Conservation (phyloP, 352 stramenopile genomes). For the Globisporangium viniferum region DNA sequence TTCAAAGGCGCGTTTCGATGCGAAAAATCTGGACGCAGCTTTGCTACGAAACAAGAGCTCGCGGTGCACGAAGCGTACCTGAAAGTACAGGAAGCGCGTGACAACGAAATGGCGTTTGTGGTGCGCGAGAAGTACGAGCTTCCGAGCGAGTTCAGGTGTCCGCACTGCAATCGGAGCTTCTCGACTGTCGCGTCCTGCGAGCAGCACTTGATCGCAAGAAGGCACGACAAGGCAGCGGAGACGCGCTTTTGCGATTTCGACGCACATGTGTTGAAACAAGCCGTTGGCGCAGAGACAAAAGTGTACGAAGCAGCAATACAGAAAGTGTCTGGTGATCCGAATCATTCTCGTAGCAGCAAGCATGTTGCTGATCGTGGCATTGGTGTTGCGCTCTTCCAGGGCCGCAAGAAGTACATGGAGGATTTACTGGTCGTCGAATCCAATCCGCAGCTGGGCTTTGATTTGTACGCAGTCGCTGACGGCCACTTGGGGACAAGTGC, state of each 20-base stretch:
- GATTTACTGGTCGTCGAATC: slow-evolving; percentile 59
- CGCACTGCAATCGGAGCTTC: slow-evolving; percentile 61
- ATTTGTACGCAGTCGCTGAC: slow-evolving; percentile 95
- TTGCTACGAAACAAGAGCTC: slow-evolving; percentile 65
- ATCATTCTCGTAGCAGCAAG: not conserved
- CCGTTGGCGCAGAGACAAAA: slow-evolving; percentile 21
- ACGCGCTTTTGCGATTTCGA: slow-evolving; percentile 66
- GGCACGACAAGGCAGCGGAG: slow-evolving; percentile 23
- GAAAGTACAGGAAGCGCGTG: slow-evolving; percentile 37
- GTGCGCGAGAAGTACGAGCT: slow-evolving; percentile 58
- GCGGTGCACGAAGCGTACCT: slow-evolving; percentile 62
- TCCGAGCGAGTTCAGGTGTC: slow-evolving; percentile 49
- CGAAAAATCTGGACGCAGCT: slow-evolving; percentile 46
- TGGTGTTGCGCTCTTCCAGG: slow-evolving; percentile 80
- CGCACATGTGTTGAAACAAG: slow-evolving; percentile 19
- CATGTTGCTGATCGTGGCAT: slow-evolving; percentile 11
- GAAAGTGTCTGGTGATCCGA: not conserved
- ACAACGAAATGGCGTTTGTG: slow-evolving; percentile 49
- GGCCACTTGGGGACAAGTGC: slow-evolving; percentile 91
- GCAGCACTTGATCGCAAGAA: slow-evolving; percentile 49
- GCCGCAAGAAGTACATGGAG: slow-evolving; percentile 92
- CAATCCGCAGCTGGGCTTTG: slow-evolving; percentile 43
- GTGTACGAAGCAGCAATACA: slow-evolving; percentile 11
- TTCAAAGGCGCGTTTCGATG: slow-evolving; percentile 83
- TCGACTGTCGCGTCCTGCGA: slow-evolving; percentile 59